phyloP scores from a whole-genome alignment of 257 asterid species.

The Buddleja alternifolia region DNA sequence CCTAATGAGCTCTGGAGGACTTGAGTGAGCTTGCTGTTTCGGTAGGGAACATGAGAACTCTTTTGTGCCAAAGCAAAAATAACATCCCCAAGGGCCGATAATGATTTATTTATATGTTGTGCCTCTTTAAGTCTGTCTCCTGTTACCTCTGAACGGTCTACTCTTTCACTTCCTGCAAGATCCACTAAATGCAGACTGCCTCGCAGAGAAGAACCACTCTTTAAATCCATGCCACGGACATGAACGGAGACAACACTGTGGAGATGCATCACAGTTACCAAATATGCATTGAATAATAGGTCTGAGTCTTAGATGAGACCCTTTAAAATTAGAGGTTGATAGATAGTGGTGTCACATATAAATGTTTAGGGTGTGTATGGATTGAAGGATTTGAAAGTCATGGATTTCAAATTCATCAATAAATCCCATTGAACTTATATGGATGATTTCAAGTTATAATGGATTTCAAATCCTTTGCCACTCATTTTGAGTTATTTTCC shows the following conservation, averaged over 20 bases:
- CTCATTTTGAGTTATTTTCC: no score
- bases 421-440: no score
- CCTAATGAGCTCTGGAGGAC: constrained; percentile 96
- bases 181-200: constrained; percentile 98
- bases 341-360: no score
- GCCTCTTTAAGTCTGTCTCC: constrained; percentile 98
- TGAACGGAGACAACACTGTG: constrained; percentile 83
- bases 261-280: constrained; percentile 15
- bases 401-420: no score
- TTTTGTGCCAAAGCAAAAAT: constrained; percentile 90
- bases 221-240: constrained; percentile 63
- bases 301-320: no score
- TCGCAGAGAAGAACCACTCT: constrained; percentile 63
- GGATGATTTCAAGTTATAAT: no score
- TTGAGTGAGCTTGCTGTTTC: constrained; percentile 99
- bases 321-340: no score
- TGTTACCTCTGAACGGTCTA: constrained; percentile 95
- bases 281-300: not conserved
- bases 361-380: no score
- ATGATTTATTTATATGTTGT: constrained; percentile 88
- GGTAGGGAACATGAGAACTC: constrained; percentile 80
- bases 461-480: no score
- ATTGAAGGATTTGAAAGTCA: no score
- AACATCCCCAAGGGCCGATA: constrained; percentile 98
- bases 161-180: constrained; percentile 98